Evolutionary conservation across 2,329 filamentous ascomycete genomes (phyloP), one percentile per base, ranked within the genome.

Genomic region (Cadophora malorum): DNA sequence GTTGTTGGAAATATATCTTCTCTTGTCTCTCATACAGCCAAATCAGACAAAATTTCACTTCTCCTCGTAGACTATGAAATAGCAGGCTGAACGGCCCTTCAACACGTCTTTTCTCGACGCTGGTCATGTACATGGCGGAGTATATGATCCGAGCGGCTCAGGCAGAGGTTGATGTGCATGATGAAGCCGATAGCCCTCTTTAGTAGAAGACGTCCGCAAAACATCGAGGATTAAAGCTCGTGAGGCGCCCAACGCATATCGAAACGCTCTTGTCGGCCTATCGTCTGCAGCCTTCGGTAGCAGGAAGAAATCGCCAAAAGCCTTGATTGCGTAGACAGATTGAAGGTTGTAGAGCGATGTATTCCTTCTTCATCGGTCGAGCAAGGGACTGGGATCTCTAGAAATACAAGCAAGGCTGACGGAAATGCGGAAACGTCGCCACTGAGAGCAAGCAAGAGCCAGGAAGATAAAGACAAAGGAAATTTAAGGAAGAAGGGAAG

Each of bases 361-460:
- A 2, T 58, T 41, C 31, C 19, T 41, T 4, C 35, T 21, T 9
- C 3, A 28, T 12, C 28, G 6, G 12, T 8, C 14, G 50, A 53
- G 52, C 5, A 8, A 3, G 52, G 10, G 9, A 9, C 33, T 14
- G 28, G n/a, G 6, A 25, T 28, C 35, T 21, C 16, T 19, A 19
- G 4, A 47, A 21, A 14, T 21, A 65, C 8, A 45, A 19, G 41
- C 28, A 47, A 61, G 45, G 35, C 25, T 66, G 64, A 45, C 56
- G 12, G n/a, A 45, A 31, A 49, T 59, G 53, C 19, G 38, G 25
- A 25, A 16, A 49, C 38, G 50, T n/a, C 28, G 45, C 12, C 35
- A 45, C 5, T 16, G 4, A 45, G 21, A 1, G 21, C 21, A 59
- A 45, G 35, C 6, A 49, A 21, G n/a, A 49, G 19, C n/a, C 19